Conservation (phyloP, 2,329 filamentous ascomycete genomes). For the Lasiodiplodia theobromae region DNA sequence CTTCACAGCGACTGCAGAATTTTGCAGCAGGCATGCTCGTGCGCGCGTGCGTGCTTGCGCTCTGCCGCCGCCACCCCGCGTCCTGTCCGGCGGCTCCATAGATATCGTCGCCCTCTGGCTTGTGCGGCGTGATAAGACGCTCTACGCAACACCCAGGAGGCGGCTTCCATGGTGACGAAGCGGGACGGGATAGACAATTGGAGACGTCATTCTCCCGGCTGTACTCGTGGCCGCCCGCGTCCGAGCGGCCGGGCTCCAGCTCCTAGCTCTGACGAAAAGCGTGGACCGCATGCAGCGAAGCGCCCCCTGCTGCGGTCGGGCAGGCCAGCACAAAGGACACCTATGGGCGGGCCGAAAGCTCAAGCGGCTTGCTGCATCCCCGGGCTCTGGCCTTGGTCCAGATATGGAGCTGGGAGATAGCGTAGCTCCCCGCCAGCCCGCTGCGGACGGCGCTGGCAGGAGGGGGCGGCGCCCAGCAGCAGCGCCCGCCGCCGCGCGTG, state of each 20-base stretch:
- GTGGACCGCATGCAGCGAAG: slow-evolving; percentile 21
- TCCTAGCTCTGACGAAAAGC: slow-evolving; percentile 19
- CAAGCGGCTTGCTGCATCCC: slow-evolving; percentile 22
- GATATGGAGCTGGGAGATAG: slow-evolving; percentile 25
- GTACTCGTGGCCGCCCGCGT: slow-evolving; percentile 18
- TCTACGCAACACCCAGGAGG: not conserved
- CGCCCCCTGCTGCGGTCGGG: slow-evolving; percentile 24
- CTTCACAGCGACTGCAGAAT: not conserved
- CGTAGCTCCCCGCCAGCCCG: slow-evolving; percentile 21
- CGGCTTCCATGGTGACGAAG: not conserved
- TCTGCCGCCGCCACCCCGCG: slow-evolving; percentile 10
- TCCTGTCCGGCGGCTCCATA: not conserved
- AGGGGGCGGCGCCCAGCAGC: slow-evolving; percentile 6
- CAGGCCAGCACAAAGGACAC: slow-evolving; percentile 24
- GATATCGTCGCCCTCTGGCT: not conserved
- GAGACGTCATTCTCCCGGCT: slow-evolving; percentile 10
- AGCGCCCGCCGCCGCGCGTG: slow-evolving; percentile 5
- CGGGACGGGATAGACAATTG: not conserved
- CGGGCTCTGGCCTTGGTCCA: slow-evolving; percentile 14
- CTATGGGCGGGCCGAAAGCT: slow-evolving; percentile 26
- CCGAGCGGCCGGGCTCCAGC: slow-evolving; percentile 14
- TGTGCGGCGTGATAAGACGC: slow-evolving; percentile 1
- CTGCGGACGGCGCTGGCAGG: slow-evolving; percentile 6
- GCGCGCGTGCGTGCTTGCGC: not conserved
- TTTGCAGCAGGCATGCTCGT: not conserved